Evolutionary conservation across 2,329 filamentous ascomycete genomes (phyloP), one percentile per base, ranked within the genome.

Genomic region (Calonectria pseudoreteaudii): DNA sequence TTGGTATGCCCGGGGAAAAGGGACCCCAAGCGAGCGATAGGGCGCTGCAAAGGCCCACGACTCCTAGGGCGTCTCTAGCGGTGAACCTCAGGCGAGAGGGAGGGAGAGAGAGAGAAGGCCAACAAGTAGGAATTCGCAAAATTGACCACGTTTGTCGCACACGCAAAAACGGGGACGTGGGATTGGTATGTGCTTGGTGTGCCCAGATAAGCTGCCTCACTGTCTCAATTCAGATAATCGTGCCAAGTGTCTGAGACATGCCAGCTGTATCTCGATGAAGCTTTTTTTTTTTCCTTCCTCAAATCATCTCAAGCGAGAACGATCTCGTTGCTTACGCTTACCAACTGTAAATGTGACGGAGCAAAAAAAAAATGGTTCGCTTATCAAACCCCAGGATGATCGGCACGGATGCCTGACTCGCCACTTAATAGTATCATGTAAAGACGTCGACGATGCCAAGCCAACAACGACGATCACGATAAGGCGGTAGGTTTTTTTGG

Each of bases 381-480:
- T 72, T 69, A 69, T 72, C 66, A 66, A 26, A 49, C 34, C 30
- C 49, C 4, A 28, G 49, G 23, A 49, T 6, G 70, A 72, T 72
- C 70, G 70, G 38, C 70, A 23, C 16, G 4, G 66, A 20, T 20
- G 26, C 41, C 70, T 68, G 65, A 68, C 62, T 67, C 64, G 70
- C 58, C 30, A 68, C 52, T 49, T 50, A 28, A 34, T 65, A 36
- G 56, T 49, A n/a, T 69, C 36, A 50, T 60, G 31, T 44, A 31
- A 31, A 38, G 28, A 67, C 49, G 50, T 52, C 20, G 26, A 66
- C 53, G 18, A 30, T 28, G 28, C 47, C 50, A 72, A 49, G 66
- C 38, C 66, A 26, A 10, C 34, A 13, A 13, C 56, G 70, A 66
- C 70, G 70, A 72, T 72, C 70, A 23, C 66, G 70, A 72, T 72